phyloP scores from a whole-genome alignment of 2,329 filamentous ascomycete species.

The Xylariaceae sp. region DNA sequence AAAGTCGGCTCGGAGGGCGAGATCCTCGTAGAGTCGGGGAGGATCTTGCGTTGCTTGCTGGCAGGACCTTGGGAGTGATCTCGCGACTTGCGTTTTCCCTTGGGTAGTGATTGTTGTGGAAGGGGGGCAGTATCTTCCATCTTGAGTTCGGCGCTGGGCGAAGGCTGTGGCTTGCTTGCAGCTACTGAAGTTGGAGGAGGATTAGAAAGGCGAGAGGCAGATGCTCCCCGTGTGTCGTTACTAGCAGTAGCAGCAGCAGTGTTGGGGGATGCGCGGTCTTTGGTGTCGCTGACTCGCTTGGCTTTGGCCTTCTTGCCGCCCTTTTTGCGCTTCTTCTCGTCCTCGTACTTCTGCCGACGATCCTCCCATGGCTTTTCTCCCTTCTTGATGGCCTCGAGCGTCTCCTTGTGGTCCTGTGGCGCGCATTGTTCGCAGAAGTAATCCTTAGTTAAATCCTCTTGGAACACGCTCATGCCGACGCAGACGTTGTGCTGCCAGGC shows the following conservation, averaged over 20 bases:
- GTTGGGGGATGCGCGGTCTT: conserved; percentile 41
- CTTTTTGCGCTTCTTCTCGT: conserved; percentile 58
- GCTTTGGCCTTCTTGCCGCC: conserved; percentile 60
- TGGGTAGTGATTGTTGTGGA: conserved; percentile 35
- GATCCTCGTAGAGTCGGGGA: too few species aligned
- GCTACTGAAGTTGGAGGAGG: conserved; percentile 29
- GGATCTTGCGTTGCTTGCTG: conserved; percentile 52
- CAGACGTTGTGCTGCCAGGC: conserved; percentile 98
- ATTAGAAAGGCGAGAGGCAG: too few species aligned
- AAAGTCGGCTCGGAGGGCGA: too few species aligned
- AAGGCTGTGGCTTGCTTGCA: conserved; percentile 36
- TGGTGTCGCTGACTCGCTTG: conserved; percentile 62
- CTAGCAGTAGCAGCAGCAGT: too few species aligned
- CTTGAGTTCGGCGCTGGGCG: conserved; percentile 33
- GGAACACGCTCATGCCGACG: conserved; percentile 76
- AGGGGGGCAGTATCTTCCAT: conserved; percentile 41
- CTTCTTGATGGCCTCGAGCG: conserved; percentile 71
- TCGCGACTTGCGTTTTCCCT: conserved; percentile 54
- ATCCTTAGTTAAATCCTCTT: conserved; percentile 72
- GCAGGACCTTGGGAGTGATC: conserved; percentile 52
- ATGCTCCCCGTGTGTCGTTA: too few species aligned
- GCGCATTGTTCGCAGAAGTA: conserved; percentile 93
- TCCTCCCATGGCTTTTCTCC: conserved; percentile 88
- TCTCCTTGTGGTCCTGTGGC: conserved; percentile 76
- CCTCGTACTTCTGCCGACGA: conserved; percentile 58